These are phyloP conservation scores for Saccharum spontaneum DNA, from an alignment of 176 grass and related monocot species.

Conservation along the genomic window DNA sequence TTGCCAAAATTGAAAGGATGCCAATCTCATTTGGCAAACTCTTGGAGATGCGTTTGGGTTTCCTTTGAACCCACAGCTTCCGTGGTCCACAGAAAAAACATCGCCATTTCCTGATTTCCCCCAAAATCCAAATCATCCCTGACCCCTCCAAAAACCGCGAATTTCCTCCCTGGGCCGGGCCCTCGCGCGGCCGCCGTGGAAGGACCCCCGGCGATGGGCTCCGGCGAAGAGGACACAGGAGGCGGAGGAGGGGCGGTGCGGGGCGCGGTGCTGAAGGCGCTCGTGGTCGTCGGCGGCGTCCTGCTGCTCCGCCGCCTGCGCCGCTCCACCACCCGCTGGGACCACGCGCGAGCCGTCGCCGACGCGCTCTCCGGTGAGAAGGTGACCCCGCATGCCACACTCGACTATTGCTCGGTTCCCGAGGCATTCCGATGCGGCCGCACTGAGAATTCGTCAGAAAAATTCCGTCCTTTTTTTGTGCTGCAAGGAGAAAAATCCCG, in stretches of 20 bases:
- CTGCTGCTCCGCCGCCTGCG: slow-evolving; percentile 75
- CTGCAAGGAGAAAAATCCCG: not conserved
- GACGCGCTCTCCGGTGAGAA: slow-evolving; percentile 86
- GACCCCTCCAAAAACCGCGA: not conserved
- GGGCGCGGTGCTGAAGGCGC: slow-evolving; percentile 76
- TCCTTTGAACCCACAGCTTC: not conserved
- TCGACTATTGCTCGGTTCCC: not conserved
- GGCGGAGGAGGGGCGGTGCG: slow-evolving; percentile 47
- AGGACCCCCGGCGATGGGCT: slow-evolving; percentile 61
- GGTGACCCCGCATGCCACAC: slow-evolving; percentile 19
- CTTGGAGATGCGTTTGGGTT: not conserved
- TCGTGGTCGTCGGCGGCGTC: slow-evolving; percentile 76
- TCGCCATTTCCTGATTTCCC: not conserved
- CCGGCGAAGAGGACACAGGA: slow-evolving; percentile 44
- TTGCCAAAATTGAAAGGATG: no score
- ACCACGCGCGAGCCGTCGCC: slow-evolving; percentile 78
- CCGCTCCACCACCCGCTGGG: slow-evolving; percentile 94
- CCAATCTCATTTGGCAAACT: no score
- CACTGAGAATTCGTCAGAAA: not conserved
- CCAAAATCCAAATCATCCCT: not conserved
- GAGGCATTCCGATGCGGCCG: not conserved
- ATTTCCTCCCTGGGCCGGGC: not conserved
- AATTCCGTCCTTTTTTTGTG: not conserved
- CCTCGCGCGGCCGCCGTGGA: slow-evolving; percentile 39
- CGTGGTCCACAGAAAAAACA: slow-evolving; percentile 20